Evolutionary conservation across 495 filamentous ascomycete species (phyloP), one percentile per base, ranked within the genome.

Genomic region (Xylaria telfairii): DNA sequence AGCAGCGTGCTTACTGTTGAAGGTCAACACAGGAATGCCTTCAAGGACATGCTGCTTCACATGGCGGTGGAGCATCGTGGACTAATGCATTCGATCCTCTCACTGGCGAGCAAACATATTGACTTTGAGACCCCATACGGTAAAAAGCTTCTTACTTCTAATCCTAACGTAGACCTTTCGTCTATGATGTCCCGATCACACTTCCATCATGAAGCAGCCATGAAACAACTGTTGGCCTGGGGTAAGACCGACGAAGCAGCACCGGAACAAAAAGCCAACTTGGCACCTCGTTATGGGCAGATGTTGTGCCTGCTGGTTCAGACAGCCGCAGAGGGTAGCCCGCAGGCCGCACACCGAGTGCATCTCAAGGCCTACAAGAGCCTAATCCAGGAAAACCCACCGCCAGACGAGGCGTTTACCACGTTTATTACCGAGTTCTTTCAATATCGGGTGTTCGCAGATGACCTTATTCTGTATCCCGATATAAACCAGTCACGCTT

Each of bases 371-470:
- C 89, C 3, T 94, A 93, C 70, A 87, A 92, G 69, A 87, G 86
- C 62, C 85, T 97, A 60, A 86, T 96, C n/a, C 75, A 83, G 62
- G 81, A 83, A 69, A 83, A 90, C 80, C 83, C 87, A 75, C 82
- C 88, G 72, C 71, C 87, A 78, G 77, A 93, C 65, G 84, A 89
- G 47, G 86, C 90, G 37, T 93, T 94, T 75, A 82, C 88, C 21
- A 89, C 90, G 71, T 97, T 97, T 77, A 92, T 97, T 72, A 87
- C 93, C 78, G 94, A 97, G 79, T 96, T 97, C 84, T 96, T 97
- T 82, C 91, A 93, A 79, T 97, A 96, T 74, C 92, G 96, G 80
- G 92, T 94, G 72, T 90, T 92, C 68, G 92, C 91, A 34, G 93
- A 93, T 75, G 90, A 94, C 47, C 85, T 97, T 64, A 93, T 95